These are phyloP conservation scores for Aquilaria malaccensis DNA, from an alignment of 345 rosid genomes.

Conservation along the genomic window DNA sequence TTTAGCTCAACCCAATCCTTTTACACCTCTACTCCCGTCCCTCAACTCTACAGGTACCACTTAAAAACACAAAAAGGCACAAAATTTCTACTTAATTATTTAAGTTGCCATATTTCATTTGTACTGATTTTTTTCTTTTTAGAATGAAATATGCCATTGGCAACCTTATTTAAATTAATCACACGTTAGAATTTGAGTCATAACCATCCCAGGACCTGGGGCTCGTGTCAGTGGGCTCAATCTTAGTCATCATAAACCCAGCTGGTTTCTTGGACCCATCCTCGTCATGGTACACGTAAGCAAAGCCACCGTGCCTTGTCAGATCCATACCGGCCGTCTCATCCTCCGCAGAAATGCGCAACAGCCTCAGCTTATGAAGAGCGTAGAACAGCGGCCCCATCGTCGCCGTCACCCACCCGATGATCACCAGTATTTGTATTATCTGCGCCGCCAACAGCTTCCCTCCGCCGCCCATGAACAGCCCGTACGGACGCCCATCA, in stretches of 20 bases:
- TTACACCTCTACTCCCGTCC: too few relatives aligned
- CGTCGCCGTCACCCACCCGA: slow-evolving; percentile 68
- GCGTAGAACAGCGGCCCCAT: slow-evolving; percentile 62
- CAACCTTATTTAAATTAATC: too few relatives aligned
- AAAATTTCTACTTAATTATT: too few relatives aligned
- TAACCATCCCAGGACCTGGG: slow-evolving; percentile 1
- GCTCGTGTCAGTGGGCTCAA: slow-evolving; percentile 25
- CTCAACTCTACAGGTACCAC: too few relatives aligned
- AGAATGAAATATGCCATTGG: too few relatives aligned
- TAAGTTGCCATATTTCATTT: too few relatives aligned
- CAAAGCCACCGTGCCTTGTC: slow-evolving; percentile 77
- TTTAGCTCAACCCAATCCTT: too few relatives aligned
- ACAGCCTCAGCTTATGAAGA: slow-evolving; percentile 40
- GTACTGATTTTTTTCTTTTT: too few relatives aligned
- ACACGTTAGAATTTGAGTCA: too few relatives aligned
- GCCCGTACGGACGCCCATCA: slow-evolving; percentile 36
- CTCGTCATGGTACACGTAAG: slow-evolving; percentile 62
- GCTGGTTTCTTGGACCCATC: slow-evolving; percentile 20
- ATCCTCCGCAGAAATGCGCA: slow-evolving; percentile 53
- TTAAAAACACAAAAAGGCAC: too few relatives aligned
- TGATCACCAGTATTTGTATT: slow-evolving; percentile 43
- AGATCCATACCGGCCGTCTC: slow-evolving; percentile 82
- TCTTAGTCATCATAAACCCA: slow-evolving; percentile 13
- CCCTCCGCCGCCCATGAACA: slow-evolving; percentile 77
- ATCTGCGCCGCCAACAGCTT: slow-evolving; percentile 63